Evolutionary conservation across 371 early-diverging fungal species (phyloP).

Genomic region (Lichtheimia corymbifera): DNA sequence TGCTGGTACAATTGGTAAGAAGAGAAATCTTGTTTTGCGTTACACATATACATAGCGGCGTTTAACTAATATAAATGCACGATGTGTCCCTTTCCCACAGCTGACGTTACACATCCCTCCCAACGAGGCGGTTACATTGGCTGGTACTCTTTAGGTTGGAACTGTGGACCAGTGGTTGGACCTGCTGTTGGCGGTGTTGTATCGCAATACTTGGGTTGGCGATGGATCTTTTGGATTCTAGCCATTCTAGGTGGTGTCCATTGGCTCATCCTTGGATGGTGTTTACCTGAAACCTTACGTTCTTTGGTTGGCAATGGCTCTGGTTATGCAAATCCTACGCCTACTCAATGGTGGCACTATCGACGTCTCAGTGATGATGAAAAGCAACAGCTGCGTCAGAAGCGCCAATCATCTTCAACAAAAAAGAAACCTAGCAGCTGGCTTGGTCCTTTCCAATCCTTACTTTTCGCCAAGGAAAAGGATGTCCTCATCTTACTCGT

Average conservation of each 20-base stretch:
- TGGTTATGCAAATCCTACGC: conserved; percentile 45
- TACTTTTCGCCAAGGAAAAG: conserved; percentile 32
- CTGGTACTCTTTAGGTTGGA: conserved; percentile 21
- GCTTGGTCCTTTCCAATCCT: conserved; percentile 24
- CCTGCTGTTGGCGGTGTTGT: conserved; percentile 25
- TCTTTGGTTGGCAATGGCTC: conserved; percentile 51
- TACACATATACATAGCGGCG: background rate
- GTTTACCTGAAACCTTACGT: conserved; percentile 49
- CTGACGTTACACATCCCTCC: conserved; percentile 20
- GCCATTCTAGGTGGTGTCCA: conserved; percentile 24
- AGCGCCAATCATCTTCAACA: background rate
- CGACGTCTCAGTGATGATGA: conserved; percentile 5
- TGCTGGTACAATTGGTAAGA: conserved; percentile 61
- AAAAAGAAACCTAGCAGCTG: conserved; percentile 4
- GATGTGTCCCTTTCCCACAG: conserved; percentile 7
- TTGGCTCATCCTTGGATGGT: conserved; percentile 17
- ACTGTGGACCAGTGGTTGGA: conserved; percentile 22
- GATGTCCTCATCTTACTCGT: conserved; percentile 31
- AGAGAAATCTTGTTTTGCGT: background rate
- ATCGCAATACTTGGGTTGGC: conserved; percentile 23
- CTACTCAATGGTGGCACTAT: conserved; percentile 24
- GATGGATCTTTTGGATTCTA: conserved; percentile 44
- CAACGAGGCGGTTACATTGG: conserved; percentile 24
- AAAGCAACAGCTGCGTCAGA: background rate
- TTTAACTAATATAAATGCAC: background rate